Percentiles rank a stretch among this genome's conserved stretches.
Evolutionary conservation across 768 basidiomycete species (phyloP).

Genomic region (Grammothele lineata): DNA sequence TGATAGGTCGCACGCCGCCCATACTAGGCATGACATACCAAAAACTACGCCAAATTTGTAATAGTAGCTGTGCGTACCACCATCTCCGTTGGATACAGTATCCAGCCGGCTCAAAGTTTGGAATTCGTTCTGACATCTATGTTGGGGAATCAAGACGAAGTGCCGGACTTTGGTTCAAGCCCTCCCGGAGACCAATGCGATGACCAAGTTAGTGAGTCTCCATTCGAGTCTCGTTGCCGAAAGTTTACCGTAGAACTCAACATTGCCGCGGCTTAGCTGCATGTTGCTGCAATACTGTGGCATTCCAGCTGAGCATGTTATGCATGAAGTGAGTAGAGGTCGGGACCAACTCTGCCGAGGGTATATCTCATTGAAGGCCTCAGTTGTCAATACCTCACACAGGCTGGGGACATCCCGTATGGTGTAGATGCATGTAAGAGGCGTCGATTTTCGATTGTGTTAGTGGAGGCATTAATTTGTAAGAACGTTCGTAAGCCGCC

Average conservation of each 20-base stretch:
- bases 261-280: too few relatives aligned
- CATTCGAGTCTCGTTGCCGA: background rate
- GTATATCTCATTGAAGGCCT: background rate
- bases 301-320: constrained; percentile 12
- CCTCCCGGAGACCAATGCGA: constrained; percentile 4
- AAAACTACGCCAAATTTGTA: constrained; percentile 16
- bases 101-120: too few relatives aligned
- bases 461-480: too few relatives aligned
- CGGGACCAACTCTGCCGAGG: too few relatives aligned
- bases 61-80: constrained; percentile 14
- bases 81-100: too few relatives aligned
- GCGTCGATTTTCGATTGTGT: constrained; percentile 4
- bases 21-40: constrained; percentile 15
- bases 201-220: constrained; percentile 7
- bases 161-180: constrained; percentile 3
- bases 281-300: constrained; percentile 13
- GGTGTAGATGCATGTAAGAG: background rate
- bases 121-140: too few relatives aligned
- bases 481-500: too few relatives aligned
- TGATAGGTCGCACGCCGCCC: too few relatives aligned
- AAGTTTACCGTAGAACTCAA: background rate
- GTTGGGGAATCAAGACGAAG: constrained; percentile 1
- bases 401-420: background rate
- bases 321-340: constrained; percentile 15
- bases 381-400: background rate